A percentile compares a stretch with the other conserved stretches of the same genome.
These are phyloP conservation scores for Planoprotostelium fungivorum DNA, from an alignment of 78 protist genomes.

Conservation along the genomic window DNA sequence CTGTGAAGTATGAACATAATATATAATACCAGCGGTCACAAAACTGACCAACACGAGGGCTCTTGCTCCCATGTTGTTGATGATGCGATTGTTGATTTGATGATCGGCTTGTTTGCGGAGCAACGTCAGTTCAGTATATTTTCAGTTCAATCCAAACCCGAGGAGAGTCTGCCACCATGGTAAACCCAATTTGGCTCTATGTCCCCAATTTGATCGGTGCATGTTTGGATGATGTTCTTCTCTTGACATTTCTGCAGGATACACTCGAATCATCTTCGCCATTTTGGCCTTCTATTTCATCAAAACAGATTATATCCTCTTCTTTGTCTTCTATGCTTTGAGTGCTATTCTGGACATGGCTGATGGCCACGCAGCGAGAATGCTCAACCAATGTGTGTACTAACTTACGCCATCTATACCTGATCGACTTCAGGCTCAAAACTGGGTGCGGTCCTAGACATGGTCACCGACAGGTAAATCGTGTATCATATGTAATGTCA, in stretches of 20 bases:
- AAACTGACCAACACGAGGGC: no score
- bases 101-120: no score
- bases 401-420: not conserved
- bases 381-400: conserved; percentile 52
- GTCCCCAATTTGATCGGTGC: conserved; percentile 72
- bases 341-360: conserved; percentile 72
- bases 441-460: conserved; percentile 85
- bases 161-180: conserved; percentile 33
- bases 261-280: conserved; percentile 44
- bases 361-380: conserved; percentile 81
- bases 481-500: not conserved
- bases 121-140: no score
- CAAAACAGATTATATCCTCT: conserved; percentile 15
- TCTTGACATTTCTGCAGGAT: conserved; percentile 19
- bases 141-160: no score
- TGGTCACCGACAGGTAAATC: conserved; percentile 71
- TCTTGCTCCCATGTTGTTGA: no score
- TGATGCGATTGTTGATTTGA: no score
- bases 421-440: conserved; percentile 31
- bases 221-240: not conserved
- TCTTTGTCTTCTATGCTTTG: conserved; percentile 53
- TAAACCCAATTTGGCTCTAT: conserved; percentile 51
- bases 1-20: no score
- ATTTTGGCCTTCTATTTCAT: conserved; percentile 40
- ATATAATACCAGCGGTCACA: no score